These are phyloP conservation scores for Penicillium steckii DNA, from an alignment of 495 filamentous ascomycete genomes.

Conservation along the genomic window DNA sequence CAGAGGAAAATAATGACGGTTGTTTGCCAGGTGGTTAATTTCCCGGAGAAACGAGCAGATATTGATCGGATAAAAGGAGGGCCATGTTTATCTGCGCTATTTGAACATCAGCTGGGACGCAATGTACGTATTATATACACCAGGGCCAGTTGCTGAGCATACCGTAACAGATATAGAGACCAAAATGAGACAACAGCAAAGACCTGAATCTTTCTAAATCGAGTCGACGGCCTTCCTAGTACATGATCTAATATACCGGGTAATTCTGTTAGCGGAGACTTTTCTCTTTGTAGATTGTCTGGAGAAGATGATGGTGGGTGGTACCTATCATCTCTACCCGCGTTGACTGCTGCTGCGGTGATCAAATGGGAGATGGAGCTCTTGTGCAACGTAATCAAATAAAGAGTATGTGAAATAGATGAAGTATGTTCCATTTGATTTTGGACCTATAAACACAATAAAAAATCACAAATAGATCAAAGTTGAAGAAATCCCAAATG, in stretches of 20 bases:
- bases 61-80: slow-evolving; percentile 72
- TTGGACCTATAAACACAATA: neutral
- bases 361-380: neutral
- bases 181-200: slow-evolving; percentile 88
- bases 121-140: slow-evolving; percentile 12
- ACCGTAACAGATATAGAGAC: slow-evolving; percentile 80
- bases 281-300: neutral
- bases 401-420: too few relatives aligned
- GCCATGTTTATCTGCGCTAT: slow-evolving; percentile 82
- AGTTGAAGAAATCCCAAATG: neutral
- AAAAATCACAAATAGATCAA: neutral
- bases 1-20: slow-evolving; percentile 85
- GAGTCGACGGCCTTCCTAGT: slow-evolving; percentile 82
- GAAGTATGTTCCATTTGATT: too few relatives aligned
- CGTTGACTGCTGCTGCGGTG: neutral
- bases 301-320: neutral
- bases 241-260: slow-evolving; percentile 80
- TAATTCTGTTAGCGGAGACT: neutral
- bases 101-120: neutral
- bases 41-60: slow-evolving; percentile 65
- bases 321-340: slow-evolving; percentile 38
- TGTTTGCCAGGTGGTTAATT: slow-evolving; percentile 84
- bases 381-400: too few relatives aligned
- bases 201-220: slow-evolving; percentile 91
- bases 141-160: too few relatives aligned